Conservation (phyloP, 108 stramenopile genomes). For the Tribonema minus region DNA sequence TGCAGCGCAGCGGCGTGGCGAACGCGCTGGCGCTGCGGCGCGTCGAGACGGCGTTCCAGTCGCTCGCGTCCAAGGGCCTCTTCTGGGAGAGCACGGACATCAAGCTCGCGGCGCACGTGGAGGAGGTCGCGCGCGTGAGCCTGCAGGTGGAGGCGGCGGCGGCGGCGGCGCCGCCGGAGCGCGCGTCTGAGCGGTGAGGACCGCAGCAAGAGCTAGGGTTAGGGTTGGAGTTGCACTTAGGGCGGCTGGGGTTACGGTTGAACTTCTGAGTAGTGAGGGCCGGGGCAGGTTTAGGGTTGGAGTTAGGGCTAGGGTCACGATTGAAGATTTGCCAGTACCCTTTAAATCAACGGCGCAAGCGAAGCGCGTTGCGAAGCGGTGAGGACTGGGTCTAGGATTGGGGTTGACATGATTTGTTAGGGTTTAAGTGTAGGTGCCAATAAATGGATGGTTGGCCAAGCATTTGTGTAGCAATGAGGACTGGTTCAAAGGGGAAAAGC, state of each 20-base stretch:
- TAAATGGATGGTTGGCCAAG: too few relatives aligned
- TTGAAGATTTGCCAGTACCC: background rate
- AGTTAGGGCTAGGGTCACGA: background rate
- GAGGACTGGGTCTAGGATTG: too few relatives aligned
- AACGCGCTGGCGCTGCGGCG: slow-evolving; percentile 9
- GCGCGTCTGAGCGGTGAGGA: background rate
- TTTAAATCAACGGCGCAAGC: background rate
- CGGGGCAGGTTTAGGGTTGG: background rate
- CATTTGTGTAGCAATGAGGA: too few relatives aligned
- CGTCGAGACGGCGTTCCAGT: slow-evolving; percentile 13
- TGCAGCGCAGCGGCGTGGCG: slow-evolving; percentile 13
- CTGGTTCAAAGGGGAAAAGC: too few relatives aligned
- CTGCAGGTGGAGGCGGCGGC: slow-evolving; percentile 24
- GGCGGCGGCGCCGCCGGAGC: too few relatives aligned
- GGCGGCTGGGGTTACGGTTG: background rate
- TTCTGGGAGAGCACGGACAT: slow-evolving; percentile 31
- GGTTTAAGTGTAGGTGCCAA: too few relatives aligned
- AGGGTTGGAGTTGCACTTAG: background rate
- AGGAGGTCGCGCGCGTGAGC: slow-evolving; percentile 20
- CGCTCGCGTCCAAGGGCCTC: slow-evolving; percentile 9
- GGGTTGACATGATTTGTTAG: too few relatives aligned
- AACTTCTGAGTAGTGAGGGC: background rate
- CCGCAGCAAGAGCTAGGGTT: background rate
- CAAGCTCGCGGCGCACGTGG: slow-evolving; percentile 31
- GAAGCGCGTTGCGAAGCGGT: too few relatives aligned